Evolutionary conservation across 2,329 filamentous ascomycete species (phyloP), one percentile per base, ranked within the genome.

Genomic region (Fusarium sp.): DNA sequence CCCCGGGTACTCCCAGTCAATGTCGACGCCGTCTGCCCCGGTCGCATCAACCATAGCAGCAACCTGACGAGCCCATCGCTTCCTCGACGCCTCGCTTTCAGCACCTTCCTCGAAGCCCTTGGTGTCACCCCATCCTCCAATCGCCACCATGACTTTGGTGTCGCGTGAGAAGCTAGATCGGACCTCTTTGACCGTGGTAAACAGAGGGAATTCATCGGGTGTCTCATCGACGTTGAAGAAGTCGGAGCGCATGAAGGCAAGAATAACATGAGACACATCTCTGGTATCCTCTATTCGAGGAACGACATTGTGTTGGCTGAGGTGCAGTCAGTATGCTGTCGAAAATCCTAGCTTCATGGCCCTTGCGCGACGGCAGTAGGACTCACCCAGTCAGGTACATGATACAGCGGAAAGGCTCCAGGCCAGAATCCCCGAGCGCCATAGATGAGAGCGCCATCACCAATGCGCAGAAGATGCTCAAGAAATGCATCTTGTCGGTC

Each of bases 71-170:
- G 92, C 91, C 82, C 92, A 95, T 9, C 82, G 83, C 69, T 85
- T 83, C 18, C 91, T 88, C 1, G 86, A 87, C 2, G 81, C 75
- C 1, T 87, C 84, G 5, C 86, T 85, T 60, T 84, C 85, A 2
- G 90, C 89, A 0, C 88, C 92, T 11, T 79, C 80, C 0, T 88
- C 86, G 77, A 93, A 94, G 0, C 92, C 92, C 8, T 81, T 79
- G 0, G 88, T 91, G 69, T 94, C 91, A 0, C 92, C 92, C 93
- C 93, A 95, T 62, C 93, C 93, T 13, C 93, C 93, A 71, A 95
- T 90, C 22, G 93, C 92, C 40, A 94, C 86, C 83, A 92, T 87
- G 24, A 94, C 82, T 74, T 92, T 91, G 22, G 91, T 91, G 29
- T 84, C 84, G 0, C 81, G 68, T 8, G 81, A 81, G 69, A 92